phyloP scores from a whole-genome alignment of 179 eudicot species.

The Gypsophila paniculata region DNA sequence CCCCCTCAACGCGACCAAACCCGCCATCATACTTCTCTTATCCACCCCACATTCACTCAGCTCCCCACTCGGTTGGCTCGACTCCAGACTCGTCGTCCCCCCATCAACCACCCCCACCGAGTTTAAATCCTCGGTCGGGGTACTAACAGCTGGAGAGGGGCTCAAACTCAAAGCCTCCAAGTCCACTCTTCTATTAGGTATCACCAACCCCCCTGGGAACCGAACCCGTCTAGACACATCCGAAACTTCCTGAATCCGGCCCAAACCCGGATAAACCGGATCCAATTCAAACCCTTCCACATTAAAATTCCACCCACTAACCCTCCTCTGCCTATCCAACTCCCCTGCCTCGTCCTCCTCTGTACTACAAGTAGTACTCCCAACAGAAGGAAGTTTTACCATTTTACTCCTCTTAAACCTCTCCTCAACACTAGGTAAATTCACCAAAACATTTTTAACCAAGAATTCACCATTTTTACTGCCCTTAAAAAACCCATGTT shows the following conservation, averaged over 20 bases:
- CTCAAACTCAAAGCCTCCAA: constrained; percentile 23
- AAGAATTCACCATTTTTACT: constrained; percentile 50
- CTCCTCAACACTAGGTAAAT: constrained; percentile 58
- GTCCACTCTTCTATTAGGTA: constrained; percentile 24
- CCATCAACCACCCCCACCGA: constrained; percentile 18
- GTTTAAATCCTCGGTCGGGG: constrained; percentile 24
- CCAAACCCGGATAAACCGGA: constrained; percentile 45
- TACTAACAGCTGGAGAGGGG: constrained; percentile 22
- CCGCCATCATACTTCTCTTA: constrained; percentile 40
- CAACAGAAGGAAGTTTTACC: constrained; percentile 27
- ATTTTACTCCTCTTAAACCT: constrained; percentile 45
- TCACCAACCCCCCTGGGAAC: constrained; percentile 35
- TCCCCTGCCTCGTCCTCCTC: constrained; percentile 21
- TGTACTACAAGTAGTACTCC: constrained; percentile 14
- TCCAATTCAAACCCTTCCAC: constrained; percentile 61
- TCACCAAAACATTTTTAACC: constrained; percentile 49
- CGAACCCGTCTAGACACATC: constrained; percentile 26
- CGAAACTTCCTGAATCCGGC: neutral
- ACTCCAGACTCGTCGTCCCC: neutral
- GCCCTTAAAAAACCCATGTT: constrained; percentile 60
- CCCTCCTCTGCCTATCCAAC: constrained; percentile 50
- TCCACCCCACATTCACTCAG: constrained; percentile 25
- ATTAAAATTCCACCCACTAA: constrained; percentile 87
- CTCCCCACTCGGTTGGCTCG: constrained; percentile 16
- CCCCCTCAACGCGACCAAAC: constrained; percentile 40